These are phyloP conservation scores for Vachellia pachyceras DNA, from an alignment of 306 rosid species.

Conservation along the genomic window DNA sequence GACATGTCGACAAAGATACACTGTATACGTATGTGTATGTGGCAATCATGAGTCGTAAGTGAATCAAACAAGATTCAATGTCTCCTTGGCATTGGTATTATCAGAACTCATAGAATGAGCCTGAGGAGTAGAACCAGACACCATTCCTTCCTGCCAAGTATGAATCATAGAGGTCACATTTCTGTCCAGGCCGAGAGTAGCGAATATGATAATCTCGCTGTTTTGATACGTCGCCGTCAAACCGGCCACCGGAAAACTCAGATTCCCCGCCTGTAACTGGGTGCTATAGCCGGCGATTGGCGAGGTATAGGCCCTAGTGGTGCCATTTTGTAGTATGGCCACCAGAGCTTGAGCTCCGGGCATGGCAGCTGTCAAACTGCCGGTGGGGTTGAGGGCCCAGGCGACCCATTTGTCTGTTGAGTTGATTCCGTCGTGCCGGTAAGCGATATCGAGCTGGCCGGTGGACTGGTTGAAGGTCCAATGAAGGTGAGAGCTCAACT, in stretches of 20 bases:
- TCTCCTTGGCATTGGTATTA: background rate
- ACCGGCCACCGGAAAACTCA: background rate
- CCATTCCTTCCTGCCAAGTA: background rate
- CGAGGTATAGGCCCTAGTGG: conserved; percentile 40
- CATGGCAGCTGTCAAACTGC: conserved; percentile 37
- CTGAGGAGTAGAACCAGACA: conserved; percentile 4
- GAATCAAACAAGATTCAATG: conserved; percentile 12
- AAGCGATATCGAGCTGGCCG: conserved; percentile 59
- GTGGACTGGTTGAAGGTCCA: conserved; percentile 54
- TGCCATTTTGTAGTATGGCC: conserved; percentile 45
- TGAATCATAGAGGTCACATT: background rate
- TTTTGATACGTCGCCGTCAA: background rate
- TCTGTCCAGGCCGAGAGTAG: background rate
- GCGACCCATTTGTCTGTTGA: conserved; percentile 61
- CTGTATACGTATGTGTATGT: too few relatives aligned
- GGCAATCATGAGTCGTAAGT: background rate
- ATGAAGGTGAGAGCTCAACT: conserved; percentile 59
- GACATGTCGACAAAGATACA: background rate
- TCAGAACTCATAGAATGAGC: background rate
- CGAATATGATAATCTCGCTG: background rate
- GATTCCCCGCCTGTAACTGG: background rate
- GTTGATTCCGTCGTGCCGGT: conserved; percentile 48
- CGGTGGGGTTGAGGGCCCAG: conserved; percentile 69
- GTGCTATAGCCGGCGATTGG: background rate
- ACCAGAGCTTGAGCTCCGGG: conserved; percentile 63